phyloP scores from a whole-genome alignment of 108 stramenopile genomes.

The Seminavis robusta region DNA sequence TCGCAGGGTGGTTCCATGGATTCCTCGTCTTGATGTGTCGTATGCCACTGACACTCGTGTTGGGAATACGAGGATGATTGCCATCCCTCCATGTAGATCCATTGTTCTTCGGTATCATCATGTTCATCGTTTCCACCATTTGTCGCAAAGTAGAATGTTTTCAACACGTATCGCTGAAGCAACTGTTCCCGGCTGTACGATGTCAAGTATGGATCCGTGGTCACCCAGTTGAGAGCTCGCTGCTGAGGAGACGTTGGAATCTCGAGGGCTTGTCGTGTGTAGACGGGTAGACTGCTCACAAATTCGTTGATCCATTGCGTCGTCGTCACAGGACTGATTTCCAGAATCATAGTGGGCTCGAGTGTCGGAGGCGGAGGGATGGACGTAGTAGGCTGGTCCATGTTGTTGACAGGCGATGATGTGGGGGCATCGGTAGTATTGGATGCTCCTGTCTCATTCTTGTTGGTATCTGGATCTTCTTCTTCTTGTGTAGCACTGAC shows the following conservation, averaged over 20 bases:
- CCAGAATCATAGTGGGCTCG: neutral
- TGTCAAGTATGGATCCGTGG: too few relatives aligned
- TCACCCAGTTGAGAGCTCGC: too few relatives aligned
- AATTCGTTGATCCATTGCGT: neutral
- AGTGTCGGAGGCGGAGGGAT: neutral
- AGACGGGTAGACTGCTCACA: neutral
- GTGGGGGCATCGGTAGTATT: too few relatives aligned
- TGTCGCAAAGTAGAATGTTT: too few relatives aligned
- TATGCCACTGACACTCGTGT: neutral
- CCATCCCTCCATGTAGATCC: neutral
- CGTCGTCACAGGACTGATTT: neutral
- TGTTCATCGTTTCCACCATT: neutral
- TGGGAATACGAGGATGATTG: neutral
- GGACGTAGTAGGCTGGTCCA: neutral
- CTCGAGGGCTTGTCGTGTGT: neutral
- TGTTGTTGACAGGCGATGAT: too few relatives aligned
- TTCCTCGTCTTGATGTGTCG: neutral
- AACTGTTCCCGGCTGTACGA: too few relatives aligned
- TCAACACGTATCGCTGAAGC: too few relatives aligned
- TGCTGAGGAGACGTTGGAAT: too few relatives aligned
- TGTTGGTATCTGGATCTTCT: too few relatives aligned
- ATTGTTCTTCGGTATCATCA: neutral
- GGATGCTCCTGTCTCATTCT: too few relatives aligned
- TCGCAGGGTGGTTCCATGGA: neutral
- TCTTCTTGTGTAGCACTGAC: too few relatives aligned